Evolutionary conservation across 345 rosid genomes (phyloP).

Genomic region (Arabidopsis thaliana): DNA sequence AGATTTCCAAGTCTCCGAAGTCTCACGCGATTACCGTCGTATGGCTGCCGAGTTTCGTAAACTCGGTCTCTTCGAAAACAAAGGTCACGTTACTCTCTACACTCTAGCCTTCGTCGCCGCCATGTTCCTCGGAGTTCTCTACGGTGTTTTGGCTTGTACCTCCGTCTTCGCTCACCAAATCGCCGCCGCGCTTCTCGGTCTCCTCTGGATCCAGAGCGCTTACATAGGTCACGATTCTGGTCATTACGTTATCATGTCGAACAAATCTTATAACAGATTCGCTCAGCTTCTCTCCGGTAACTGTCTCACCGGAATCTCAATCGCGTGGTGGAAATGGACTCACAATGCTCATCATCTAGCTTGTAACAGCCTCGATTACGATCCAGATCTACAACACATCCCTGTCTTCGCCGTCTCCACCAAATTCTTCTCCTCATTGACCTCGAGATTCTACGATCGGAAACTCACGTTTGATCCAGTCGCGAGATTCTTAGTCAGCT

Average conservation of each 20-base stretch:
- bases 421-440: conserved; percentile 60
- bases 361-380: conserved; percentile 90
- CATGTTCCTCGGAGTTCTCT: conserved; percentile 59
- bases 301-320: conserved; percentile 90
- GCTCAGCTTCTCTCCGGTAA: conserved; percentile 83
- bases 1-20: conserved; percentile 68
- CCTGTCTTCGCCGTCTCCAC: conserved; percentile 89
- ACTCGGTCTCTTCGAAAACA: conserved; percentile 75
- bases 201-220: conserved; percentile 86
- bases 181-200: conserved; percentile 64
- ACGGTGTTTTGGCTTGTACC: conserved; percentile 66
- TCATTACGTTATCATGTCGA: conserved; percentile 78
- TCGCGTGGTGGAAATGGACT: conserved; percentile 99
- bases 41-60: conserved; percentile 65
- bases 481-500: conserved; percentile 72
- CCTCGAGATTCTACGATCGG: conserved; percentile 75
- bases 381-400: conserved; percentile 97
- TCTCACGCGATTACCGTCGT: conserved; percentile 77
- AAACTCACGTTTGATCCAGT: conserved; percentile 62
- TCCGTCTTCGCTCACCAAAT: conserved; percentile 62
- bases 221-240: conserved; percentile 96
- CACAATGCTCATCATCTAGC: conserved; percentile 95
- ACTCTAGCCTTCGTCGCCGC: conserved; percentile 50
- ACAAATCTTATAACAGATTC: conserved; percentile 54
- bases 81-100: conserved; percentile 65